These are phyloP conservation scores for Recurvomyces mirabilis DNA, from an alignment of 495 filamentous ascomycete genomes.

Conservation along the genomic window DNA sequence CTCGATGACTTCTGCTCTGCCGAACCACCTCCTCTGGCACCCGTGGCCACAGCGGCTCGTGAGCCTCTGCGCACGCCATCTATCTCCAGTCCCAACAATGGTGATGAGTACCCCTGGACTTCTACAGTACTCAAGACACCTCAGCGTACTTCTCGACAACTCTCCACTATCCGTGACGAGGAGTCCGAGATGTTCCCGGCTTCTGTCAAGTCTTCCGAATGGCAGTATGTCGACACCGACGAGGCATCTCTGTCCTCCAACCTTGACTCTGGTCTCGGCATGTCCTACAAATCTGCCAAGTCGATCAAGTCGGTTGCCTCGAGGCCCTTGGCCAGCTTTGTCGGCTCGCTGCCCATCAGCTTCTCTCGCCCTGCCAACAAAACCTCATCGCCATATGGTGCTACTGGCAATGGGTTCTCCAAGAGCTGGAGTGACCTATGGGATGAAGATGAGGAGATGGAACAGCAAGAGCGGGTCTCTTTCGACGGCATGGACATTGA, in stretches of 20 bases:
- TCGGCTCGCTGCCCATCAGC: conserved; percentile 68
- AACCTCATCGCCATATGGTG: conserved; percentile 21
- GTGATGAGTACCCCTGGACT: conserved; percentile 88
- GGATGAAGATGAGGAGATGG: conserved; percentile 72
- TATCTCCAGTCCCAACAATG: conserved; percentile 76
- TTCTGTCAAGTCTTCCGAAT: conserved; percentile 47
- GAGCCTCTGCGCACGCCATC: conserved; percentile 95
- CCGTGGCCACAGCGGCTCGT: conserved; percentile 68
- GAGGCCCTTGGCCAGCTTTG: conserved; percentile 36
- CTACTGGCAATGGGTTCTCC: conserved; percentile 56
- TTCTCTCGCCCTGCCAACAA: conserved; percentile 37
- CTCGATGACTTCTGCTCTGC: conserved; percentile 84
- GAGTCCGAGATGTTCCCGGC: conserved; percentile 81
- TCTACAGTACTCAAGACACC: conserved; percentile 75
- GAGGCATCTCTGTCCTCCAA: conserved; percentile 72
- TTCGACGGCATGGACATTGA: conserved; percentile 21
- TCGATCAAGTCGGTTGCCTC: conserved; percentile 26
- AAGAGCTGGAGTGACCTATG: conserved; percentile 98
- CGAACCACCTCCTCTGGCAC: conserved; percentile 56
- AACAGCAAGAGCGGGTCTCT: conserved; percentile 39
- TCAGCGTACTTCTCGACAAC: conserved; percentile 62
- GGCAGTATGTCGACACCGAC: conserved; percentile 39
- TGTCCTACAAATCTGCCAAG: conserved; percentile 54
- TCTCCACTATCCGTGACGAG: conserved; percentile 73
- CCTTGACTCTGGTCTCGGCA: conserved; percentile 60